Evolutionary conservation across 2,329 filamentous ascomycete genomes (phyloP), one percentile per base, ranked within the genome.

Genomic region (Claviceps pusilla): DNA sequence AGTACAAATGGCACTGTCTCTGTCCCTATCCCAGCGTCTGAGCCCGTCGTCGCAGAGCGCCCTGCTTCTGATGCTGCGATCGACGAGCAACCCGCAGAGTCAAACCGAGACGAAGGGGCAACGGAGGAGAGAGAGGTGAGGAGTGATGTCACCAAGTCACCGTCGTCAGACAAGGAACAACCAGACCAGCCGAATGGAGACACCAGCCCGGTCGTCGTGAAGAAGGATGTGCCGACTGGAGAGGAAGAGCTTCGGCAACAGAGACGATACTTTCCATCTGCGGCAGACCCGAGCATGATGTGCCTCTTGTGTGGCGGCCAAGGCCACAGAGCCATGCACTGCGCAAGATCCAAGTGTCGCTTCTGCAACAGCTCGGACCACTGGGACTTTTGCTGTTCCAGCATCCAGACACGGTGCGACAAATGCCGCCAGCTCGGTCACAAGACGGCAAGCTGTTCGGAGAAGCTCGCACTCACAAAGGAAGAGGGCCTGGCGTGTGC

Each of bases 381-480:
- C 63, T 71, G 71, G 53, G 67, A 71, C 5, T 72, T 73, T 58
- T 68, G 66, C 53, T 84, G 81, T 58, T 76, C 78, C 11, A 68
- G 66, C 5, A 71, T 70, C 39, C 65, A 66, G 39, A n/a, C 56
- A 48, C 73, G 78, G 57, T 84, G 80, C 63, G 63, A 60, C 50
- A 81, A 79, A 62, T 88, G 85, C 65, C 75, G 73, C 50, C 78
- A 83, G 64, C 70, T 77, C 47, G 84, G 84, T 10, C 85, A 89
- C 61, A 60, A 62, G 51, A 66, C 68, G 19, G 60, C 65, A 1
- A 59, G 68, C 7, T 88, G 84, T 62, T 61, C 66, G 2, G 79
- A 84, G 57, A 79, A 80, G 57, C 71, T 86, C 46, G 65, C 67
- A 3, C 59, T 76, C 51, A 69, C 74, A 16, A 75, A 74, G 57